Base-by-base conservation (phyloP, 768 basidiomycete genomes). In the Coprinopsis cinerea region DNA sequence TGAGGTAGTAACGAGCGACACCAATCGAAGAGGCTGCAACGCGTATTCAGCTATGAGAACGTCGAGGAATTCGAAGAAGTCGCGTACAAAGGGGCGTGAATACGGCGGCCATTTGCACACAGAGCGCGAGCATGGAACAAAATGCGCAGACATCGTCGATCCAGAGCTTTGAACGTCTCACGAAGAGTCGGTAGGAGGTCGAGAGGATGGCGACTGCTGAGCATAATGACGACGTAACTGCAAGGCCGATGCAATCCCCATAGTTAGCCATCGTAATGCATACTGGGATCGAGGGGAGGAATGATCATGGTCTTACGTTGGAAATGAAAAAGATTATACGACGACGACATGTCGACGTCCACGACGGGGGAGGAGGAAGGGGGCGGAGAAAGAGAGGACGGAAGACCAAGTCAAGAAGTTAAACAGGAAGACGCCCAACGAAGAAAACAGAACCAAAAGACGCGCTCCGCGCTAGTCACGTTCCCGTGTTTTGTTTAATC, bases 121-220 rank as follows among this genome's bases (percentile, higher is more conserved):
- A 44, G 35, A 68, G 55, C 2, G 56, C 56, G 22, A 64, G 25
- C 54, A 64, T 54, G 1, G 67, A 63, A 34, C 64, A 53, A 15
- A 63, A 44, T 5, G 70, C 68, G 53, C 56, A 68, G 9, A 69
- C 69, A 55, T 71, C 72, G 53, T 73, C 69, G n/a, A 61, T 55
- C 67, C 67, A 70, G 18, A 65, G 55, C 27, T 60, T 49, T 1
- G 57, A 54, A 45, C 67, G 58, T 35, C 69, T 60, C 17, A 70
- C 55, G 36, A 55, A 61, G 10, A 71, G 50, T 9, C 70, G 64
- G 32, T 60, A 60, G 13, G 62, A 11, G 1, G 69, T 70, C 14
- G 64, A 61, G 1, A 57, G 47, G 24, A 67, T 60, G 20, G 70
- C 67, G 13, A 65, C 57, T 14, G 61, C 58, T 32, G 65, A 64